Evolutionary conservation across 1,284 basidiomycete species (phyloP).

Genomic region (Trametes versicolor): DNA sequence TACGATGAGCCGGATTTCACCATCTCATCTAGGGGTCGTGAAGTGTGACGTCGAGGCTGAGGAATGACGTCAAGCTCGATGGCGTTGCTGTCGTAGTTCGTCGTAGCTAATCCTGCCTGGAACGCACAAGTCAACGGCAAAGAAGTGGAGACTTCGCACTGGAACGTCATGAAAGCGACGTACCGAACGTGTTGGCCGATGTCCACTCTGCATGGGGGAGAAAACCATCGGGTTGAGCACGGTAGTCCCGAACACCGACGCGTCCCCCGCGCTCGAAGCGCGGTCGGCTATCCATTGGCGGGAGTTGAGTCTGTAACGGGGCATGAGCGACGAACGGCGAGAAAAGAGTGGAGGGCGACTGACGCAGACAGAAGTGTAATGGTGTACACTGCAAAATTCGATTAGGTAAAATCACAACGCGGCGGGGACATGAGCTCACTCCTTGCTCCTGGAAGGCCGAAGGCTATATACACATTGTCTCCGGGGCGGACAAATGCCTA

Average conservation of each 20-base stretch:
- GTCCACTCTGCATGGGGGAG: background rate
- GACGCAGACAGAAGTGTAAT: slow-evolving; percentile 14
- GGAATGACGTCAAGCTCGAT: background rate
- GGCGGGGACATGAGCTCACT: background rate
- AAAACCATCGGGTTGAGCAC: background rate
- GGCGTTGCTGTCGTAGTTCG: background rate
- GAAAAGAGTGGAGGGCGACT: too few relatives aligned
- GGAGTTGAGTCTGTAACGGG: background rate
- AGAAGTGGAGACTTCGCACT: too few relatives aligned
- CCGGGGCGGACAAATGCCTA: background rate
- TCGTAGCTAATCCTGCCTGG: background rate
- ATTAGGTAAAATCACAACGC: background rate
- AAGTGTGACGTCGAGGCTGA: background rate
- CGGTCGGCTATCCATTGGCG: slow-evolving; percentile 1
- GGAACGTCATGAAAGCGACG: background rate
- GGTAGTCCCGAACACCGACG: background rate
- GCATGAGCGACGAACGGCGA: too few relatives aligned
- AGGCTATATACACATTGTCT: background rate
- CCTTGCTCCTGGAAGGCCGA: slow-evolving; percentile 5
- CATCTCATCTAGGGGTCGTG: background rate
- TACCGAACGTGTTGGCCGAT: background rate
- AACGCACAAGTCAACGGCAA: too few relatives aligned
- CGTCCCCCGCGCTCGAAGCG: background rate
- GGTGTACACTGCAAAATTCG: slow-evolving; percentile 1
- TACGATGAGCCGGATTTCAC: background rate